These are phyloP conservation scores for Euphrasia confusa DNA, from an alignment of 257 asterid genomes.

Conservation along the genomic window DNA sequence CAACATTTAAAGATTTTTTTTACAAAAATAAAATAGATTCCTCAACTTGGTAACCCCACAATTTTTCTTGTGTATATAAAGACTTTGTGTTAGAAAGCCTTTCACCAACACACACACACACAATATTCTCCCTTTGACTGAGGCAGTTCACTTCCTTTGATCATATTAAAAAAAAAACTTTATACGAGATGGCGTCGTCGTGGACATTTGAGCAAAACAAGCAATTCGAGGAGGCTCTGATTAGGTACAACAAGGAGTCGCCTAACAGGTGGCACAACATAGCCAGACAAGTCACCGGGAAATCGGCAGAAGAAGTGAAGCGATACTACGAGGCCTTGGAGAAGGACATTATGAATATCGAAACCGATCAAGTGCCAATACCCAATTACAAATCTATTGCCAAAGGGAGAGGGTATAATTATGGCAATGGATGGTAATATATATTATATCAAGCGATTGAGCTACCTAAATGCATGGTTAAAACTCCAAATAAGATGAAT, in stretches of 20 bases:
- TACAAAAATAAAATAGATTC: constrained; percentile 20
- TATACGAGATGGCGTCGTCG: constrained; percentile 21
- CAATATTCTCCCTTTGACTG: constrained; percentile 22
- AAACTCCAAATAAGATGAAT: too few relatives aligned
- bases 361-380: constrained; percentile 37
- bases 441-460: too few relatives aligned
- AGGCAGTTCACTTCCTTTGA: neutral
- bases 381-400: constrained; percentile 30
- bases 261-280: constrained; percentile 42
- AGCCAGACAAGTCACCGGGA: constrained; percentile 32
- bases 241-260: constrained; percentile 30
- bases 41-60: constrained; percentile 38
- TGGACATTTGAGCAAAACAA: constrained; percentile 41
- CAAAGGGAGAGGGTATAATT: constrained; percentile 22
- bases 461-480: too few relatives aligned
- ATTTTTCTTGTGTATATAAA: constrained; percentile 36
- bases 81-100: constrained; percentile 10
- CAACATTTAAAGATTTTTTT: too few relatives aligned
- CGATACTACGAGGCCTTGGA: constrained; percentile 39
- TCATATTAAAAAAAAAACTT: too few relatives aligned
- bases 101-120: constrained; percentile 27
- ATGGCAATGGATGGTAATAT: too few relatives aligned
- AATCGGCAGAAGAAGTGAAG: constrained; percentile 36
- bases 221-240: constrained; percentile 40
- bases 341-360: constrained; percentile 36